These are phyloP conservation scores for Arxiozyma bovina DNA, from an alignment of 1,139 yeast genomes.

Conservation along the genomic window DNA sequence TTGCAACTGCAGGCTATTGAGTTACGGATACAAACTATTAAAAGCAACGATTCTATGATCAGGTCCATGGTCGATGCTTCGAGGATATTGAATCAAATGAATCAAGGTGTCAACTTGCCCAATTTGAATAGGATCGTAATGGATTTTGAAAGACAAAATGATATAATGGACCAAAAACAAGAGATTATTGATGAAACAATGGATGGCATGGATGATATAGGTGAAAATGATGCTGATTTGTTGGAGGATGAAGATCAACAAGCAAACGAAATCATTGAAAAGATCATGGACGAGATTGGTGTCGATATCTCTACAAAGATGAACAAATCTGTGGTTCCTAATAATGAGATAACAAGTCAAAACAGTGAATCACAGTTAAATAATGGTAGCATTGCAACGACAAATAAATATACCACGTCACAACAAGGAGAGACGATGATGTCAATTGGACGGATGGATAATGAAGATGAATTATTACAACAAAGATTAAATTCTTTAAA, in stretches of 20 bases:
- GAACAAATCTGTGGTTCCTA: constrained; percentile 57
- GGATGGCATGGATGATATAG: constrained; percentile 40
- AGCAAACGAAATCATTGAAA: constrained; percentile 83
- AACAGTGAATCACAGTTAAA: neutral
- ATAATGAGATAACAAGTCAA: constrained; percentile 33
- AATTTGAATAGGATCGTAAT: constrained; percentile 82
- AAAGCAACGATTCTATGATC: constrained; percentile 94
- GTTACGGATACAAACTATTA: constrained; percentile 78
- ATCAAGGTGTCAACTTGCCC: constrained; percentile 81
- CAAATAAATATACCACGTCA: constrained; percentile 37
- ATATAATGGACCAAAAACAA: constrained; percentile 95
- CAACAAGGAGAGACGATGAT: constrained; percentile 34
- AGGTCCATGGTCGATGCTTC: constrained; percentile 96
- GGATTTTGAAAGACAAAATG: constrained; percentile 92
- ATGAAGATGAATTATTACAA: constrained; percentile 76
- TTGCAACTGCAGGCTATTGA: constrained; percentile 93
- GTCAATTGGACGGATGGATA: constrained; percentile 40
- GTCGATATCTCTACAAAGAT: constrained; percentile 65
- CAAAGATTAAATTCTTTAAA: constrained; percentile 81
- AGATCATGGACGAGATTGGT: constrained; percentile 92
- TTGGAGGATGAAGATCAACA: constrained; percentile 74
- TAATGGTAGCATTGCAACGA: neutral
- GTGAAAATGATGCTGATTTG: constrained; percentile 33
- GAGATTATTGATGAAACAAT: constrained; percentile 85
- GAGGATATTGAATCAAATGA: constrained; percentile 73